These are phyloP conservation scores for Salvia sclarea DNA, from an alignment of 305 asterid species.

Conservation along the genomic window DNA sequence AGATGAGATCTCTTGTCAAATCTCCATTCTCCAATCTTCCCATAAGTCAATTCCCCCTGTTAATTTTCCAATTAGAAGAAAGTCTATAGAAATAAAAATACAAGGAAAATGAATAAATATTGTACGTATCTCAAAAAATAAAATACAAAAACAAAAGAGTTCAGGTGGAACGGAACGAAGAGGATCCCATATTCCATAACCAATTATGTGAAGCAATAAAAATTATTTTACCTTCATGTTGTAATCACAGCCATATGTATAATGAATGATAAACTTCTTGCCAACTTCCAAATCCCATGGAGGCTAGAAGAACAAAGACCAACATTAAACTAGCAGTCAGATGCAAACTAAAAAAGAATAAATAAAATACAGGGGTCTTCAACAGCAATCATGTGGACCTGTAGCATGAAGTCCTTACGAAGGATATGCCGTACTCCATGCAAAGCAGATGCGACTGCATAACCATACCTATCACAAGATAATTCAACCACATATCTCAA, in stretches of 20 bases:
- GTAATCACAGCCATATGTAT: constrained; percentile 96
- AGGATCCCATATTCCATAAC: not conserved
- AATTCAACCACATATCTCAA: constrained; percentile 19
- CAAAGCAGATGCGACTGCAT: constrained; percentile 96
- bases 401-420: constrained; percentile 91
- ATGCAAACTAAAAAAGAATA: not conserved
- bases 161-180: not conserved
- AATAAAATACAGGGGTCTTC: constrained; percentile 12
- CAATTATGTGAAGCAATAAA: not conserved
- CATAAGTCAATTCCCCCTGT: constrained; percentile 94
- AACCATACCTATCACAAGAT: constrained; percentile 68
- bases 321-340: constrained; percentile 26
- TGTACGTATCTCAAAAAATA: constrained; percentile 13
- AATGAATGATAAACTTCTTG: constrained; percentile 81
- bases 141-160: not conserved
- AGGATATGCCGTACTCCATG: constrained; percentile 92
- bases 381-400: constrained; percentile 55
- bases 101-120: not conserved
- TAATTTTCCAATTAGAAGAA: constrained; percentile 27
- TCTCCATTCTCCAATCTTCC: constrained; percentile 95
- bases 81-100: not conserved
- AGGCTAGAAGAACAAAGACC: constrained; percentile 57
- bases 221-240: constrained; percentile 70
- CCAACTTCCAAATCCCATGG: constrained; percentile 89
- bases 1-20: constrained; percentile 93